Conservation (phyloP, 2,329 filamentous ascomycete species). For the Fusarium humuli region DNA sequence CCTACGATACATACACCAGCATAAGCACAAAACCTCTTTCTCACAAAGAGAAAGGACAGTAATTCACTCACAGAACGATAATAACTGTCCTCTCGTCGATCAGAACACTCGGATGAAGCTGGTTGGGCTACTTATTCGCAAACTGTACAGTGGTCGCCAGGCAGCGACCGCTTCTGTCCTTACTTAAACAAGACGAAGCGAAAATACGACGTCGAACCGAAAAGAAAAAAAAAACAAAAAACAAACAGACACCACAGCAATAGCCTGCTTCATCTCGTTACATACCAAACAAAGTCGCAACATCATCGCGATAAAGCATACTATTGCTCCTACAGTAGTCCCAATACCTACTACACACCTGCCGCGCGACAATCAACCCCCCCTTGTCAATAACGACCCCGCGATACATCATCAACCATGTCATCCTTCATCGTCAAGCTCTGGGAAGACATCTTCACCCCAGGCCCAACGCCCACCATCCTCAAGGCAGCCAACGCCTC, state of each 20-base stretch:
- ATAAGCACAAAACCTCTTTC: constrained; percentile 1
- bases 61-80: not conserved
- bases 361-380: constrained; percentile 7
- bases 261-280: not conserved
- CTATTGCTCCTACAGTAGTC: not conserved
- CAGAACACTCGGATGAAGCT: constrained; percentile 19
- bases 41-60: not conserved
- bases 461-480: constrained; percentile 88
- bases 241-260: not conserved
- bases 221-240: not conserved
- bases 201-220: constrained; percentile 23
- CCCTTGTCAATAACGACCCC: constrained; percentile 23
- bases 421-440: constrained; percentile 77
- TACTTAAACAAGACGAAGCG: constrained; percentile 18
- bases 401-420: constrained; percentile 55
- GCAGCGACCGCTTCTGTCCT: constrained; percentile 38
- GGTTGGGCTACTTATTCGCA: constrained; percentile 28
- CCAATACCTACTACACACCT: not conserved
- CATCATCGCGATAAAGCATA: constrained; percentile 10
- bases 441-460: constrained; percentile 93
- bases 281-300: constrained; percentile 4
- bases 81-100: not conserved
- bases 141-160: constrained; percentile 39
- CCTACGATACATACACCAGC: constrained; percentile 2
- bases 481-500: constrained; percentile 89